Evolutionary conservation across 441 rosid genomes (phyloP), one percentile per base, ranked within the genome.

Genomic region (Hura crepitans): DNA sequence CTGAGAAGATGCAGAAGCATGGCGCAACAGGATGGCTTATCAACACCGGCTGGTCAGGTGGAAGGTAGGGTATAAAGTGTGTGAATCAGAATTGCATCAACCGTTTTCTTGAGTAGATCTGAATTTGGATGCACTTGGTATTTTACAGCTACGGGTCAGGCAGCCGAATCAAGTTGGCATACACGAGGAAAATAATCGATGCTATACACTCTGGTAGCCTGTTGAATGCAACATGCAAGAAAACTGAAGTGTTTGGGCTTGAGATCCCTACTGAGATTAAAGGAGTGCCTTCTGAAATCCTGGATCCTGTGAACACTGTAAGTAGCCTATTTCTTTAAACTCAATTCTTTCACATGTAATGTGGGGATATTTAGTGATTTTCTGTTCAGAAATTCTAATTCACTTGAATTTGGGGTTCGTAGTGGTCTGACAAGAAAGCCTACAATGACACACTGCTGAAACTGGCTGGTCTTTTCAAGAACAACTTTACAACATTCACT

Each of bases 31-130:
- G 88, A 11, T 91, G 98, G 97, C 97, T 94, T 0, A 91, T 94
- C 62, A 94, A 94, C 86, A 94, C 98, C 1, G 98, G 97, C 72
- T 94, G 97, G 97, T 90, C 97, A 0, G 96, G 91, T 68, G 98
- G 98, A 79, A 88, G 98, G 98, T 92, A 87, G 31, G 30, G 10
- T 42, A 17, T 25, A 4, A 30, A 55, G 25, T 55, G n/a, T 56
- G 4, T 45, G n/a, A 57, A 15, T 69, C 51, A 46, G 54, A 30
- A 70, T 31, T 37, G 60, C 17, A 50, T 8, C 15, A 4, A 10
- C 22, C 33, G 15, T 50, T 50, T 42, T 22, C 15, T 4, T 1
- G 1, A 15, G 17, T 25, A 46, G 51, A 62, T 4, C 37, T 54
- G 17, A 63, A 31, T 60, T 45, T 54, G 11, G 33, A 39, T 39